Evolutionary conservation across 495 filamentous ascomycete species (phyloP), one percentile per base, ranked within the genome.

Genomic region (Xylaria grammica): DNA sequence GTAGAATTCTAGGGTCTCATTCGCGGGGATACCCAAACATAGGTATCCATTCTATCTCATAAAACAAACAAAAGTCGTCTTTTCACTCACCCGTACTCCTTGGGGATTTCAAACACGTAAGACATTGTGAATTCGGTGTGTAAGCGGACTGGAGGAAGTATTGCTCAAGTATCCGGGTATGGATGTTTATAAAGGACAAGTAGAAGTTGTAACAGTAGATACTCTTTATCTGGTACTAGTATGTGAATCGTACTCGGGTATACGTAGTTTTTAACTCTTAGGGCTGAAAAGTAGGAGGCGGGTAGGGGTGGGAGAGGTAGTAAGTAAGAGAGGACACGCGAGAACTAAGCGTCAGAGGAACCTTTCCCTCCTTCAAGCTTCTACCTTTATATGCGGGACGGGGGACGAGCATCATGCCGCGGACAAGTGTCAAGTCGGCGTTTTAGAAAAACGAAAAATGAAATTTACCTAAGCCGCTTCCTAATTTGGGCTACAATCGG

Each of bases 1-100:
- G 24, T 13, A n/a, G n/a, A n/a, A n/a, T n/a, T n/a, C n/a, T n/a
- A n/a, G n/a, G n/a, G n/a, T n/a, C n/a, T n/a, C n/a, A n/a, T n/a
- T n/a, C n/a, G n/a, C n/a, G n/a, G n/a, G n/a, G n/a, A n/a, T n/a
- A n/a, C n/a, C n/a, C n/a, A n/a, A n/a, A n/a, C n/a, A n/a, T n/a
- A 42, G 15, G 40, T 11, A 42, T 42, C 3, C 8, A 11, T n/a
- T 3, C 15, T 42, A 17, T 42, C 13, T 7, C 11, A n/a, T n/a
- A n/a, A n/a, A 15, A 32, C n/a, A n/a, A 17, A 9, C 11, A 26
- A 5, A 32, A 34, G 11, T 30, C 8, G 17, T 19, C 45, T 57
- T 26, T 1, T 42, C 4, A 72, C 76, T 72, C 73, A 80, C 79
- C 79, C 75, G 66, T 83, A 83, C 32, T 80, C 77, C 59, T 67